These are phyloP conservation scores for Emmonsia crescens DNA, from an alignment of 2,329 filamentous ascomycete species.

Conservation along the genomic window DNA sequence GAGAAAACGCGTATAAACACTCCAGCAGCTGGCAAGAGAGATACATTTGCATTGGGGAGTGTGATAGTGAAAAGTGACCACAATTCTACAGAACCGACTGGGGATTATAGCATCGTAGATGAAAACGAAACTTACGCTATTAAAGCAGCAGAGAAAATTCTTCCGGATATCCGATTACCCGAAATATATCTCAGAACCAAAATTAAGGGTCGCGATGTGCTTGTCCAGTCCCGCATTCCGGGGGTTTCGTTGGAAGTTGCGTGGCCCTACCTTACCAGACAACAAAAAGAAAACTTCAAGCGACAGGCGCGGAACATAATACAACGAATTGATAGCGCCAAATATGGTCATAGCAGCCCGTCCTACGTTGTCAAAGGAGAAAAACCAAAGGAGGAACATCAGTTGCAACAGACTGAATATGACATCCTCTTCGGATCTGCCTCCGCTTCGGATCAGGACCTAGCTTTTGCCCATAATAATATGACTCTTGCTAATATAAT, in stretches of 20 bases:
- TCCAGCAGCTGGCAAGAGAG: constrained; percentile 20
- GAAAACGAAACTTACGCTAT: constrained; percentile 28
- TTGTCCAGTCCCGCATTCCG: constrained; percentile 30
- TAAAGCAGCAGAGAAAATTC: constrained; percentile 23
- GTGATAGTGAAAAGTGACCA: constrained; percentile 29
- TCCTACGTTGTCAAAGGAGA: constrained; percentile 6
- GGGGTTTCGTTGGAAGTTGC: constrained; percentile 27
- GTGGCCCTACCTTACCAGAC: constrained; percentile 21
- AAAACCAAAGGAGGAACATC: background rate
- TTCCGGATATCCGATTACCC: constrained; percentile 26
- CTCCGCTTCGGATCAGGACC: constrained; percentile 17
- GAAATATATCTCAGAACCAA: constrained; percentile 27
- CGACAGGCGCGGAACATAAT: constrained; percentile 27
- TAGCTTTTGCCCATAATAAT: constrained; percentile 29
- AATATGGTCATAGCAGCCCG: constrained; percentile 3
- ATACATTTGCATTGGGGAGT: constrained; percentile 27
- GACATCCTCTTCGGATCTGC: constrained; percentile 23
- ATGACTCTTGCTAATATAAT: constrained; percentile 29
- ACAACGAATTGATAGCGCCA: constrained; percentile 12
- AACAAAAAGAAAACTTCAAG: constrained; percentile 26
- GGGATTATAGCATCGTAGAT: constrained; percentile 25
- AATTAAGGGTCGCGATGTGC: constrained; percentile 29
- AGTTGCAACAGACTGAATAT: constrained; percentile 18
- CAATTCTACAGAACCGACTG: constrained; percentile 16
- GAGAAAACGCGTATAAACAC: constrained; percentile 24